Percentiles rank a stretch among this genome's conserved stretches.
These are phyloP conservation scores for Rhynchospora breviuscula DNA, from an alignment of 176 grass and related monocot genomes.

Conservation along the genomic window DNA sequence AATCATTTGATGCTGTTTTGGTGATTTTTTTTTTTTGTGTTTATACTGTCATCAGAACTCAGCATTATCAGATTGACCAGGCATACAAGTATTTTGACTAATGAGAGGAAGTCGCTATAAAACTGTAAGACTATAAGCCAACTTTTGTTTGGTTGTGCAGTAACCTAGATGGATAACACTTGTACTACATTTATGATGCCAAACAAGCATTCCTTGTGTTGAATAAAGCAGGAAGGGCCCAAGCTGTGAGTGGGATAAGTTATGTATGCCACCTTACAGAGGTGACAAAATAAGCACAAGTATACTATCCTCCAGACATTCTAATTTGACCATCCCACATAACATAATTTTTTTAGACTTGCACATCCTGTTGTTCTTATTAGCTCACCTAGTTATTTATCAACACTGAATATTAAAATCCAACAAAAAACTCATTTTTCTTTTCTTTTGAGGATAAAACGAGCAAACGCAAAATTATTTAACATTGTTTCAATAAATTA, in stretches of 20 bases:
- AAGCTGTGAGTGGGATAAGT: slow-evolving; percentile 11
- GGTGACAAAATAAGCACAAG: slow-evolving; percentile 3
- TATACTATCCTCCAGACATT: not conserved
- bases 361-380: no score
- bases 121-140: not conserved
- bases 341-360: no score
- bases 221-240: slow-evolving; percentile 5
- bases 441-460: not conserved
- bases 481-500: no score
- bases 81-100: not conserved
- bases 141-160: not conserved
- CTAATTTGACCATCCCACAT: no score
- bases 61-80: not conserved
- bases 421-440: not conserved
- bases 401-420: not conserved
- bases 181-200: not conserved
- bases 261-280: not conserved
- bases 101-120: not conserved
- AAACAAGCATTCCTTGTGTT: slow-evolving; percentile 3
- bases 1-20: slow-evolving; percentile 1
- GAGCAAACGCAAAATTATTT: no score
- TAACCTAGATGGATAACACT: slow-evolving; percentile 2
- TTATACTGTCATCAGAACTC: not conserved
- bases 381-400: no score
- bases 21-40: not conserved